phyloP scores from a whole-genome alignment of 306 rosid species.

The Phaseolus lunatus region DNA sequence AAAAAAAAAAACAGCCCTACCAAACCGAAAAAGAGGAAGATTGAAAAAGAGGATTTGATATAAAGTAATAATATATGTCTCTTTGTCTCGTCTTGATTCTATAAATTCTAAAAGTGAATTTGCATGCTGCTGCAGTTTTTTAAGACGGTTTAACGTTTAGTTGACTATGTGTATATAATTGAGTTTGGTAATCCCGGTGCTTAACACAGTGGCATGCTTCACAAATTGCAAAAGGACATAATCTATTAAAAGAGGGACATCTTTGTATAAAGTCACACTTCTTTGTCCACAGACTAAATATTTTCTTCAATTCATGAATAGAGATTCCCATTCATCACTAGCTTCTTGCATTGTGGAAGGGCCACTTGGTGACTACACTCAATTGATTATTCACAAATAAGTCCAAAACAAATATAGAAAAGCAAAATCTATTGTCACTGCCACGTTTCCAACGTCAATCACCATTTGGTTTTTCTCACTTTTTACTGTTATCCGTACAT shows the following conservation, averaged over 20 bases:
- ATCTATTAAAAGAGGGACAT: constrained; percentile 50
- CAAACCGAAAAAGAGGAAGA: background rate
- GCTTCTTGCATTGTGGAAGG: constrained; percentile 44
- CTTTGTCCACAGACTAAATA: constrained; percentile 42
- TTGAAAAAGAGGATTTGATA: constrained; percentile 17
- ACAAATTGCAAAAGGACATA: constrained; percentile 46
- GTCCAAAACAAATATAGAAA: constrained; percentile 36
- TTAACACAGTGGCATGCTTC: constrained; percentile 38
- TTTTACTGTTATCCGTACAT: constrained; percentile 44
- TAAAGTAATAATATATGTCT: background rate
- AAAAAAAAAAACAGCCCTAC: background rate
- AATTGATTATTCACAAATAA: constrained; percentile 11
- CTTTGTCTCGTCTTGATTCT: background rate
- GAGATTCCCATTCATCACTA: constrained; percentile 42
- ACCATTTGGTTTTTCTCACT: constrained; percentile 32
- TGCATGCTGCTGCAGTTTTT: background rate
- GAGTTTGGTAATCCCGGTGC: constrained; percentile 35
- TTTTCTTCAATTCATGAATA: constrained; percentile 22
- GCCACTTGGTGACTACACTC: constrained; percentile 26
- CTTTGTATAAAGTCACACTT: constrained; percentile 48
- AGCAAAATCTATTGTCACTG: constrained; percentile 27
- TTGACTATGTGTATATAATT: constrained; percentile 19
- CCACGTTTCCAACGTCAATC: constrained; percentile 38
- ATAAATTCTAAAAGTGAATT: constrained; percentile 20
- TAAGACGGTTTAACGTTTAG: constrained; percentile 17